Evolutionary conservation across 2,329 filamentous ascomycete species (phyloP).

Genomic region (Ophiognomonia clavigignenti-juglandacearum): DNA sequence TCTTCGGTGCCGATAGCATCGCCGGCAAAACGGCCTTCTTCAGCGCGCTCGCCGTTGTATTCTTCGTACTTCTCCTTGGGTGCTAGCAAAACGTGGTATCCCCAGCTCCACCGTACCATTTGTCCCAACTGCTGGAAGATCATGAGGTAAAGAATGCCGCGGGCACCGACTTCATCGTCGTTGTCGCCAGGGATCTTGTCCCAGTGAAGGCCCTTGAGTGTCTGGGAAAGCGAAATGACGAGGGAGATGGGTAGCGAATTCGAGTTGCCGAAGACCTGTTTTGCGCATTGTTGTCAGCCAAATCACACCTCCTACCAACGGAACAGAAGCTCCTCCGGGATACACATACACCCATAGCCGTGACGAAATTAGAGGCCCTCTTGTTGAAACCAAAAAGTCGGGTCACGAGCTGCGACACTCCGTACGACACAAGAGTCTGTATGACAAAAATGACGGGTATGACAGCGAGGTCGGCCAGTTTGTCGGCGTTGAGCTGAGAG

Average conservation of each 20-base stretch:
- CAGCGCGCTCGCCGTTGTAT: conserved; percentile 49
- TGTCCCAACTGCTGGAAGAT: conserved; percentile 98
- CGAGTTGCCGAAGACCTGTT: conserved; percentile 86
- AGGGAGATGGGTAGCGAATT: conserved; percentile 97
- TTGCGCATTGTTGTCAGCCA: conserved; percentile 9
- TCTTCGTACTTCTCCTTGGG: conserved; percentile 70
- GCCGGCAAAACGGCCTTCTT: conserved; percentile 57
- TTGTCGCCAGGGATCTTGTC: conserved; percentile 86
- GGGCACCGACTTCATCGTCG: conserved; percentile 87
- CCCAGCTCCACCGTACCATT: conserved; percentile 95
- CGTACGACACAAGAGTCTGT: conserved; percentile 82
- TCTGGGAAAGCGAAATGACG: conserved; percentile 89
- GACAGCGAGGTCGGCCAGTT: conserved; percentile 82
- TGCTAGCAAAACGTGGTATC: conserved; percentile 89
- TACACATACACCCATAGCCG: conserved; percentile 71
- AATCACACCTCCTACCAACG: neutral
- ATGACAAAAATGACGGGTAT: conserved; percentile 93
- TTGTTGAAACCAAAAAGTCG: conserved; percentile 76
- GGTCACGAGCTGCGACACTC: conserved; percentile 66
- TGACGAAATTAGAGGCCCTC: conserved; percentile 87
- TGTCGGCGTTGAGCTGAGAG: conserved; percentile 87
- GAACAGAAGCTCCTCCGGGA: neutral
- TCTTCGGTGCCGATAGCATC: conserved; percentile 38
- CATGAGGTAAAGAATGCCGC: conserved; percentile 90
- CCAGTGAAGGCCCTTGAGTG: conserved; percentile 89